Evolutionary conservation across 805 yeast species (phyloP).

Genomic region (Sporopachydermia lactativora): DNA sequence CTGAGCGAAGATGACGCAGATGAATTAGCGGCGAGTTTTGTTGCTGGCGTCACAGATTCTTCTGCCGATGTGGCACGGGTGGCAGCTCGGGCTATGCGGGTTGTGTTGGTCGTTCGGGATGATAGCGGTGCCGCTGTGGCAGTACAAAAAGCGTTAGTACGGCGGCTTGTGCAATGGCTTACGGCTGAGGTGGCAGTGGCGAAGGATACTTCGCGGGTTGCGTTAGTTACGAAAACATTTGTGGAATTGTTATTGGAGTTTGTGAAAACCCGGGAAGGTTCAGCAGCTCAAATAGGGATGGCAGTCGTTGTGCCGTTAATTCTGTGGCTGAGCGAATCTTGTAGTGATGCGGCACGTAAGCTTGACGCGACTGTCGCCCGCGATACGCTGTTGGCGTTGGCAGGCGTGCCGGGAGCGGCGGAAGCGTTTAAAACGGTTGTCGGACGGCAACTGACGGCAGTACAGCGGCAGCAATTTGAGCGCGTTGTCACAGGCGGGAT

Average conservation of each 20-base stretch:
- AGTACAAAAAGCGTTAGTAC: conserved; percentile 31
- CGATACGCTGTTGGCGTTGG: conserved; percentile 32
- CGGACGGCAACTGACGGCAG: conserved; percentile 21
- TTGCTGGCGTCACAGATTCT: conserved; percentile 21
- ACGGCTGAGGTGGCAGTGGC: conserved; percentile 16
- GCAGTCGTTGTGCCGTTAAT: conserved; percentile 22
- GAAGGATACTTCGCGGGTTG: too few species aligned
- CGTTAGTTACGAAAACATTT: conserved; percentile 5
- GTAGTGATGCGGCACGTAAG: conserved; percentile 12
- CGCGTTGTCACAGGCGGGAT: not conserved
- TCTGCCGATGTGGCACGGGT: conserved; percentile 26
- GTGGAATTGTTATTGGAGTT: conserved; percentile 30
- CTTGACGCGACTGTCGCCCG: conserved; percentile 24
- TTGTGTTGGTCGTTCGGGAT: conserved; percentile 29
- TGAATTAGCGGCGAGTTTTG: conserved; percentile 20
- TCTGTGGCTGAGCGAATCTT: conserved; percentile 21
- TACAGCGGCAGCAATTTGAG: conserved; percentile 19
- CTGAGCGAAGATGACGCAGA: conserved; percentile 25
- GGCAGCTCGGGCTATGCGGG: conserved; percentile 47
- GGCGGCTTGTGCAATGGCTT: conserved; percentile 25
- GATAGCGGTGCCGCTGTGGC: conserved; percentile 19
- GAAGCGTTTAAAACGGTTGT: conserved; percentile 35
- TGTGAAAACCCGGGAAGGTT: conserved; percentile 27
- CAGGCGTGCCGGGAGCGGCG: conserved; percentile 29
- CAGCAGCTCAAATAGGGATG: conserved; percentile 20